Conservation (phyloP, 257 asterid species). For the Primulina eburnea region DNA sequence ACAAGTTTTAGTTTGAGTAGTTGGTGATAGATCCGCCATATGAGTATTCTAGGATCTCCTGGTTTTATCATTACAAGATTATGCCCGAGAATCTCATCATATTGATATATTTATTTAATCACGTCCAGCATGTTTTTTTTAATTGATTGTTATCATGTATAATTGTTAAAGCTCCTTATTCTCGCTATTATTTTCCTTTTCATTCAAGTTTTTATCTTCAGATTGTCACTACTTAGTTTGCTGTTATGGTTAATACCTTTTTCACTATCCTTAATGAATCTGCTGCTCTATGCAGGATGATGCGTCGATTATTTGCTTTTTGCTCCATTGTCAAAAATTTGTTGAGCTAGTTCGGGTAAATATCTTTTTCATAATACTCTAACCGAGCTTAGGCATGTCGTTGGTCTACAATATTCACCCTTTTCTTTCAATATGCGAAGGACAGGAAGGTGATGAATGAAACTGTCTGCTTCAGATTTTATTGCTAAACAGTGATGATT, state of each 20-base stretch:
- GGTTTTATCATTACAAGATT: background rate
- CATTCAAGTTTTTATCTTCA: constrained; percentile 10
- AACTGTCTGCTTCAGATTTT: background rate
- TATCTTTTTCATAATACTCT: constrained; percentile 18
- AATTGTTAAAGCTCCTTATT: constrained; percentile 1
- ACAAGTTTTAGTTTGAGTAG: background rate
- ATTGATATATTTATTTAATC: background rate
- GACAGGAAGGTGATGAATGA: background rate
- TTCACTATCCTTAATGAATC: constrained; percentile 15
- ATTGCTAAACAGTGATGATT: background rate
- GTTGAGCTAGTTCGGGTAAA: constrained; percentile 87
- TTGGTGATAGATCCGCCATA: background rate
- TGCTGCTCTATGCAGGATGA: constrained; percentile 58
- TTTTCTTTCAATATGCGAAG: background rate
- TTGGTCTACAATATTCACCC: background rate
- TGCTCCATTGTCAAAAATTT: constrained; percentile 83
- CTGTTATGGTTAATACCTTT: constrained; percentile 14
- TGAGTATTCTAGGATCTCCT: background rate
- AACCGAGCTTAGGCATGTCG: background rate
- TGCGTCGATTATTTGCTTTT: constrained; percentile 66
- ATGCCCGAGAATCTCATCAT: background rate
- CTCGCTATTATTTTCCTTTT: background rate
- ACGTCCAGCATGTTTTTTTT: background rate
- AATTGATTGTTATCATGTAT: constrained; percentile 3
- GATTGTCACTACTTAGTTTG: constrained; percentile 9